Percentiles rank a stretch among this genome's conserved stretches.
Conservation (phyloP, 2,329 filamentous ascomycete species). For the Diaporthe sp. region DNA sequence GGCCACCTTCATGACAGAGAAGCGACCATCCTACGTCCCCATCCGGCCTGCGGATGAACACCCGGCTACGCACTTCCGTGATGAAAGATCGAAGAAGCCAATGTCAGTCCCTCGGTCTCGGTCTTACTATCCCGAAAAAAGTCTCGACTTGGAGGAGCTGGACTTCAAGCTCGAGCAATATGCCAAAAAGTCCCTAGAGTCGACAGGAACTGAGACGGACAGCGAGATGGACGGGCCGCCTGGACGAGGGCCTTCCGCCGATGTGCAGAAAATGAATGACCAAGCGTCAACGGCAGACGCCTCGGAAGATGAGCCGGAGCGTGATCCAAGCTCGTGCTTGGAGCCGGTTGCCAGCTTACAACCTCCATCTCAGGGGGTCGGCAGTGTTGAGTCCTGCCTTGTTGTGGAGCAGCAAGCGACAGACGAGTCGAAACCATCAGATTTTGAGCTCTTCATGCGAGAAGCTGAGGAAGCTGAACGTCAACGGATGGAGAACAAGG, state of each 20-base stretch:
- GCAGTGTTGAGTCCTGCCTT: background rate
- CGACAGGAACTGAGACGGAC: background rate
- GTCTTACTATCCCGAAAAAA: background rate
- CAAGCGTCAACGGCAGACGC: conserved; percentile 1
- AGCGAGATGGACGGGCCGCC: background rate
- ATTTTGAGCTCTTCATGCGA: conserved; percentile 35
- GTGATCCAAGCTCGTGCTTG: conserved; percentile 13
- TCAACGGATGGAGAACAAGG: background rate
- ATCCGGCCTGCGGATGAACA: background rate
- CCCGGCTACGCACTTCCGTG: background rate
- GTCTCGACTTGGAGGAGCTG: conserved; percentile 27
- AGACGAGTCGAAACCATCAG: background rate
- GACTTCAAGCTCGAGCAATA: conserved; percentile 29
- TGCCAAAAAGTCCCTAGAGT: background rate
- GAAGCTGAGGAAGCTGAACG: conserved; percentile 33
- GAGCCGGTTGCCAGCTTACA: conserved; percentile 6
- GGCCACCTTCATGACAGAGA: background rate
- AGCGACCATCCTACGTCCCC: conserved; percentile 6
- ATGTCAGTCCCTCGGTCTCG: background rate
- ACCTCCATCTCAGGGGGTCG: background rate
- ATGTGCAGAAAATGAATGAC: background rate
- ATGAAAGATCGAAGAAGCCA: background rate
- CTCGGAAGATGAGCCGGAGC: conserved; percentile 10
- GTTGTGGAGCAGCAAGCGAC: background rate
- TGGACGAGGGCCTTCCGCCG: background rate